Conservation (phyloP, 768 basidiomycete genomes). For the Tylopilus sp. region DNA sequence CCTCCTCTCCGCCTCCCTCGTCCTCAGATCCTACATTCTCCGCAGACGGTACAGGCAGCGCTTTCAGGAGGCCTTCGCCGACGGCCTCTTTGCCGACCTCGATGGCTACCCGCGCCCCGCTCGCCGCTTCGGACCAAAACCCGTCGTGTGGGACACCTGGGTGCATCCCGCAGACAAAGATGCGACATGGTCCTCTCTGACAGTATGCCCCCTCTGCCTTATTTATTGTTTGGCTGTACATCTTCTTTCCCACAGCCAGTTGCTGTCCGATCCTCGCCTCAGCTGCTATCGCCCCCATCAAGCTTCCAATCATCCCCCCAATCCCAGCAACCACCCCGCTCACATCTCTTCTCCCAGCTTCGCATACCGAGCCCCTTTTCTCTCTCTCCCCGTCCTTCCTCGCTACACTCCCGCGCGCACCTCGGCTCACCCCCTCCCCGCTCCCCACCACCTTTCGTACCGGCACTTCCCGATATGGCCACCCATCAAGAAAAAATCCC, state of each 20-base stretch:
- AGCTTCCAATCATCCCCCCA: neutral
- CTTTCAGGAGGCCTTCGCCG: constrained; percentile 50
- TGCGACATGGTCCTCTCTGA: constrained; percentile 13
- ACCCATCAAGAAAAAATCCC: neutral
- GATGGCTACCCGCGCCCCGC: constrained; percentile 7
- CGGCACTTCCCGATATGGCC: neutral
- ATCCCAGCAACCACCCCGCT: neutral
- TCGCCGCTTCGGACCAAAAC: constrained; percentile 9
- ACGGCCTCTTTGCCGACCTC: constrained; percentile 40
- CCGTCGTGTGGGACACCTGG: constrained; percentile 19
- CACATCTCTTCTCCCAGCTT: constrained; percentile 8
- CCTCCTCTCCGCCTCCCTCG: constrained; percentile 58
- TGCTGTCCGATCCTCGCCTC: constrained; percentile 10
- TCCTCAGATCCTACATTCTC: constrained; percentile 59
- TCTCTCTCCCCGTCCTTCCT: neutral
- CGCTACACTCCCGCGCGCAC: neutral
- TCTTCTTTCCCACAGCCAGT: constrained; percentile 13
- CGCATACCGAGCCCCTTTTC: constrained; percentile 3
- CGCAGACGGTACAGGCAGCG: constrained; percentile 55
- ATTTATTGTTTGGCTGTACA: neutral
- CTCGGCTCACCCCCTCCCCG: neutral
- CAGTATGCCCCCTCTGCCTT: constrained; percentile 1
- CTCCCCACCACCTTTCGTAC: neutral
- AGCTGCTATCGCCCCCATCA: neutral
- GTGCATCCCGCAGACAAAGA: neutral